Evolutionary conservation across 805 yeast genomes (phyloP).

Genomic region (Candida ovalis): DNA sequence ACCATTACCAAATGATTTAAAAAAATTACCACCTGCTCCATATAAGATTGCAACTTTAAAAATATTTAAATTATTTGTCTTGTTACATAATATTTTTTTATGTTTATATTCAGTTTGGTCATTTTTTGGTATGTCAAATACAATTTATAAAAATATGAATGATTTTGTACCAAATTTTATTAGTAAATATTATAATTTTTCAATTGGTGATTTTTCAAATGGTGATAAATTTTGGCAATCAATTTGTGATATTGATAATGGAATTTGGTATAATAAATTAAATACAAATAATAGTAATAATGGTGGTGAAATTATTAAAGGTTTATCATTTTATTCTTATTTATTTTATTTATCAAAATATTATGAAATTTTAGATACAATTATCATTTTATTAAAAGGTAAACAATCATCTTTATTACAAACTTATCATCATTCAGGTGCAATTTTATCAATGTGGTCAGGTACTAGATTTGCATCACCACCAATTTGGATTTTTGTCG

Average conservation of each 20-base stretch:
- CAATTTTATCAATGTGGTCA: conserved; percentile 80
- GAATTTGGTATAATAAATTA: conserved; percentile 45
- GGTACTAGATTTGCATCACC: conserved; percentile 68
- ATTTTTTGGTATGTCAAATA: conserved; percentile 56
- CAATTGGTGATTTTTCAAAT: conserved; percentile 10
- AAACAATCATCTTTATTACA: conserved; percentile 62
- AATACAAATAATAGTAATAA: too few species aligned
- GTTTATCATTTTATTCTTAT: conserved; percentile 57
- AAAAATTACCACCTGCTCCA: conserved; percentile 52
- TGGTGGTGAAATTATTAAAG: too few species aligned
- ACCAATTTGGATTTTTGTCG: conserved; percentile 78
- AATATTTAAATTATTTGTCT: conserved; percentile 50
- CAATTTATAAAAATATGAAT: conserved; percentile 42
- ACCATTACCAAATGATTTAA: conserved; percentile 24
- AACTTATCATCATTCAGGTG: conserved; percentile 76
- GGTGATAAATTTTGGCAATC: conserved; percentile 54
- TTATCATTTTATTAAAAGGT: conserved; percentile 64
- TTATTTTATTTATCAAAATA: conserved; percentile 68
- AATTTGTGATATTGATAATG: conserved; percentile 56
- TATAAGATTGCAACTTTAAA: conserved; percentile 40
- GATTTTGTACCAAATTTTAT: conserved; percentile 29
- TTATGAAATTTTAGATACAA: conserved; percentile 68
- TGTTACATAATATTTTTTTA: conserved; percentile 56
- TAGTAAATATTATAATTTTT: conserved; percentile 16
- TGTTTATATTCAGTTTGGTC: conserved; percentile 72